Evolutionary conservation across 176 grass and related monocot genomes (phyloP).

Genomic region (Zizania latifolia): DNA sequence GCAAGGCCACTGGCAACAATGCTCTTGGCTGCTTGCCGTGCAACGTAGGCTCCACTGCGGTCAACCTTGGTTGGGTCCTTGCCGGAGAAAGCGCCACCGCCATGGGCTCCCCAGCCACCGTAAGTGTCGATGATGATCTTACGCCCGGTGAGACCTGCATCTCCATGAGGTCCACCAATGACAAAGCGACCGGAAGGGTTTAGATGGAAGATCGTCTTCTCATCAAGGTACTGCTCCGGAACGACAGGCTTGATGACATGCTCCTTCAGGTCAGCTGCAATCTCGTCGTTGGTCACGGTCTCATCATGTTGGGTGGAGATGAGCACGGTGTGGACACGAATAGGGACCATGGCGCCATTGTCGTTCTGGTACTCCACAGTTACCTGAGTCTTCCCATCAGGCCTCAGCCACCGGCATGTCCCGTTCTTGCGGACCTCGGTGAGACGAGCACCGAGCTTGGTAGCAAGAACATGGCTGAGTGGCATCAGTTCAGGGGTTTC

Average conservation of each 20-base stretch:
- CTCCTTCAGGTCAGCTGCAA: slow-evolving; percentile 43
- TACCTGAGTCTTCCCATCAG: slow-evolving; percentile 63
- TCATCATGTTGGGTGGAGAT: slow-evolving; percentile 56
- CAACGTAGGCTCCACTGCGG: slow-evolving; percentile 43
- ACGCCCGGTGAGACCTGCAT: slow-evolving; percentile 44
- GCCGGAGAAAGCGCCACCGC: slow-evolving; percentile 48
- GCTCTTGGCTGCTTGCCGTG: slow-evolving; percentile 52
- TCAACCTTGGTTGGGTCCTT: slow-evolving; percentile 60
- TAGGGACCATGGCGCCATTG: slow-evolving; percentile 42
- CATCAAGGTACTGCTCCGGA: slow-evolving; percentile 48
- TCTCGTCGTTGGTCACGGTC: slow-evolving; percentile 46
- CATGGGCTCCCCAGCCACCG: slow-evolving; percentile 50
- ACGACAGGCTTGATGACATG: slow-evolving; percentile 55
- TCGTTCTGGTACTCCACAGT: slow-evolving; percentile 52
- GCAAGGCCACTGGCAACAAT: slow-evolving; percentile 40
- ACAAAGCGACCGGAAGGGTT: slow-evolving; percentile 48
- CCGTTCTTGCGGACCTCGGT: slow-evolving; percentile 57
- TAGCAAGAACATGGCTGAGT: slow-evolving; percentile 56
- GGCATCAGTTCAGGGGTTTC: slow-evolving; percentile 57
- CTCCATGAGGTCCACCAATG: slow-evolving; percentile 51
- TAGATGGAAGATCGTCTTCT: slow-evolving; percentile 61
- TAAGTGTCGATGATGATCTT: slow-evolving; percentile 59
- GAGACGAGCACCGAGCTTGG: slow-evolving; percentile 59
- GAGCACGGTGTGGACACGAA: slow-evolving; percentile 53
- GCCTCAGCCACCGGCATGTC: slow-evolving; percentile 52